Conservation (phyloP, 257 asterid genomes). For the Primulina eburnea region DNA sequence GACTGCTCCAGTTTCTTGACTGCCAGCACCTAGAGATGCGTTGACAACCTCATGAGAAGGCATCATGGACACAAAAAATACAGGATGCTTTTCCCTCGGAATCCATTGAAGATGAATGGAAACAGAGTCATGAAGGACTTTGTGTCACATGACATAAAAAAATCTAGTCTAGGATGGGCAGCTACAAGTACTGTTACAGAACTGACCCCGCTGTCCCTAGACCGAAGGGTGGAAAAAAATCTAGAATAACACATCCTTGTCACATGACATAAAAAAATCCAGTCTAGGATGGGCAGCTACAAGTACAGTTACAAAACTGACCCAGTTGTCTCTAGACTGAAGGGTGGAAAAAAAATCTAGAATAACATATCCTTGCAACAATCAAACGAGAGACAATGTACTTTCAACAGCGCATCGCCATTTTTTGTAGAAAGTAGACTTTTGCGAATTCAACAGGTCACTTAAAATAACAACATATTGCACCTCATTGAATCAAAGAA, state of each 20-base stretch:
- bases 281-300: neutral
- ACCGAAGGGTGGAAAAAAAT: neutral
- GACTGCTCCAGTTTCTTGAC: constrained; percentile 71
- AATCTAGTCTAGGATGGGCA: neutral
- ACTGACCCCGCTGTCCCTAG: neutral
- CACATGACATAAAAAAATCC: neutral
- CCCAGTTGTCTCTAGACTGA: neutral
- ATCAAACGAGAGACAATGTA: neutral
- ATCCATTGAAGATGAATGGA: neutral
- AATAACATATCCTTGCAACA: neutral
- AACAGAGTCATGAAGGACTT: neutral
- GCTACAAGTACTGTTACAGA: neutral
- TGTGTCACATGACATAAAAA: neutral
- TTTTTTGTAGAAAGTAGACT: neutral
- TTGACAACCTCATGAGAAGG: constrained; percentile 6
- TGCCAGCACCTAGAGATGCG: constrained; percentile 57
- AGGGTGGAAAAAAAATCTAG: neutral
- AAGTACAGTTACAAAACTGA: neutral
- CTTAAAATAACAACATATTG: neutral
- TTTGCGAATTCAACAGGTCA: neutral
- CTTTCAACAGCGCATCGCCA: neutral
- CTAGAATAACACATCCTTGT: neutral
- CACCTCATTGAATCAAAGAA: neutral
- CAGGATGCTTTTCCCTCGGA: neutral
- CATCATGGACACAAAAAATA: neutral